Conservation (phyloP, 495 filamentous ascomycete genomes). For the Thermothielavioides terrestris region DNA sequence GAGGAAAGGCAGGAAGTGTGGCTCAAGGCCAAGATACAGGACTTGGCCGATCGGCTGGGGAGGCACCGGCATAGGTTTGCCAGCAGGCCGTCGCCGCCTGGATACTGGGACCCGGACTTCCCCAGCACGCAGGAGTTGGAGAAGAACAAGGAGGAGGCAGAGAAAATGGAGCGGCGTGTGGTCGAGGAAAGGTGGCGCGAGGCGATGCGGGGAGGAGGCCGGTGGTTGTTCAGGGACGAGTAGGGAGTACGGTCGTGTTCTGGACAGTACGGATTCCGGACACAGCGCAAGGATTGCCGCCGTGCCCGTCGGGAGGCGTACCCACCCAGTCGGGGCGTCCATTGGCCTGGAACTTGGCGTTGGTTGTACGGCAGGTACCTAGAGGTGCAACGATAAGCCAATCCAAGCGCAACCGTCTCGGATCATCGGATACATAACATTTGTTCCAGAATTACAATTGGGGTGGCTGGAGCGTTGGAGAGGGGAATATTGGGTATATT, state of each 20-base stretch:
- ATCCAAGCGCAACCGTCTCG: too few species aligned
- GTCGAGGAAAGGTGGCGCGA: constrained; percentile 71
- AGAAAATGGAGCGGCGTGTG: constrained; percentile 47
- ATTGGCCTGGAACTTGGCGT: not conserved
- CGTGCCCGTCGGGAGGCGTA: not conserved
- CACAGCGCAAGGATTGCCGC: too few species aligned
- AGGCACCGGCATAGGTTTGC: constrained; percentile 69
- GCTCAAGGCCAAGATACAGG: constrained; percentile 56
- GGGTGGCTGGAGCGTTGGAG: too few species aligned
- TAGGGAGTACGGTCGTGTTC: constrained; percentile 15
- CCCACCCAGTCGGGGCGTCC: not conserved
- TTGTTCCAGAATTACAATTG: too few species aligned
- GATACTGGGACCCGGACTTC: constrained; percentile 86
- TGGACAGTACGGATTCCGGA: not conserved
- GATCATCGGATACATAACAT: too few species aligned
- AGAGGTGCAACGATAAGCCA: too few species aligned
- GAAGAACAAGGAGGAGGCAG: constrained; percentile 52
- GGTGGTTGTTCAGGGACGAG: constrained; percentile 78
- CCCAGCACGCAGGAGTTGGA: constrained; percentile 72
- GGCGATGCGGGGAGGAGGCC: constrained; percentile 66
- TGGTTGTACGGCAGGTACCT: too few species aligned
- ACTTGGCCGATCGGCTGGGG: constrained; percentile 62
- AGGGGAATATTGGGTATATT: too few species aligned
- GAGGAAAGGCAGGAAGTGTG: constrained; percentile 50
- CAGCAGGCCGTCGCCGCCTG: constrained; percentile 62